phyloP scores from a whole-genome alignment of 2,329 filamentous ascomycete genomes.

The Gaeumannomyces tritici region DNA sequence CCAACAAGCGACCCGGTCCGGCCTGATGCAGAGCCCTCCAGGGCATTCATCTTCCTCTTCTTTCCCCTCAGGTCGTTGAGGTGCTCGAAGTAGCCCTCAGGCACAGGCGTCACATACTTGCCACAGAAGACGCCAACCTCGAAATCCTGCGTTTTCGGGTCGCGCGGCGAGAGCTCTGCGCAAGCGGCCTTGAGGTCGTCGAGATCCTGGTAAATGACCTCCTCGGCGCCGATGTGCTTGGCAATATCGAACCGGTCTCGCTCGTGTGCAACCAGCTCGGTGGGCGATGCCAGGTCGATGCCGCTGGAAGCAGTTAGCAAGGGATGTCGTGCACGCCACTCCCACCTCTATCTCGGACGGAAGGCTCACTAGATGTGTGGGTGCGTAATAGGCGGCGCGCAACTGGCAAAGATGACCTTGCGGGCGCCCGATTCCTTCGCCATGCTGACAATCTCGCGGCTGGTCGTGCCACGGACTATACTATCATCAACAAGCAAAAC shows the following conservation, averaged over 20 bases:
- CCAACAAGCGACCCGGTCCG: background rate
- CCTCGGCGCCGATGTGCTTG: constrained; percentile 30
- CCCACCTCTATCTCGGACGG: background rate
- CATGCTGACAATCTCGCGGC: constrained; percentile 42
- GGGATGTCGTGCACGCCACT: background rate
- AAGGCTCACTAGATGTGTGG: constrained; percentile 54
- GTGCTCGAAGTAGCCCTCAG: constrained; percentile 73
- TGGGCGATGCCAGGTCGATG: constrained; percentile 31
- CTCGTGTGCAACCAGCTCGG: constrained; percentile 12
- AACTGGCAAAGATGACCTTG: constrained; percentile 68
- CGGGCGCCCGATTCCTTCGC: constrained; percentile 7
- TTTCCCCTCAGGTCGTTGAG: constrained; percentile 64
- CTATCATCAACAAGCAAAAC: constrained; percentile 83
- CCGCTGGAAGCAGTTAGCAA: constrained; percentile 14
- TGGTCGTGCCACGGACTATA: constrained; percentile 42
- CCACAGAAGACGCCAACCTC: constrained; percentile 92
- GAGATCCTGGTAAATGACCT: constrained; percentile 52
- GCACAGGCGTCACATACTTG: constrained; percentile 72
- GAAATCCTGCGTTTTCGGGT: constrained; percentile 51
- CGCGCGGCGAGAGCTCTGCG: constrained; percentile 54
- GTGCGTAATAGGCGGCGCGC: constrained; percentile 72
- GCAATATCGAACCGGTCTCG: constrained; percentile 30
- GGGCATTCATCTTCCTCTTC: constrained; percentile 24
- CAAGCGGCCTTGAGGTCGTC: constrained; percentile 75
- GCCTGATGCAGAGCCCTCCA: background rate